Evolutionary conservation across 305 asterid genomes (phyloP), one percentile per base, ranked within the genome.

Genomic region (Rubia balearica): DNA sequence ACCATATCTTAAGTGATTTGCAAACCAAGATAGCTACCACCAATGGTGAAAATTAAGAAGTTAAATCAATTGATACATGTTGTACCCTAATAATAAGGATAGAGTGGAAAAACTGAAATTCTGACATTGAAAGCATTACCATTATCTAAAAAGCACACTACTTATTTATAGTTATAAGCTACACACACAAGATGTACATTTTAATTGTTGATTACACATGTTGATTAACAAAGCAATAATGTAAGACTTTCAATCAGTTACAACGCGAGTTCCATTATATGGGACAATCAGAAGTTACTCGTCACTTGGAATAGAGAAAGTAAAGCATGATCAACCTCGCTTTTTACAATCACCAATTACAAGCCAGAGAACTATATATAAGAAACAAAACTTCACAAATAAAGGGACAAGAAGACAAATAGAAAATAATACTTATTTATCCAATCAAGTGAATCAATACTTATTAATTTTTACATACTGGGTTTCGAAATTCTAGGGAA

Each of bases 1-100:
- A 70, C 43, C 41, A 68, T 70, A 65, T 53, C 62, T 57, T 7
- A 16, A 63, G 36, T 63, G 46, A 68, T 17, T 62, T 67, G 42
- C 17, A 67, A 2, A 33, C 17, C 22, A 8, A 12, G 46, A 38
- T 61, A 8, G 57, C 53, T 41, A 19, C 49, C 11, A 62, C 14
- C 11, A 62, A 17, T 65, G 51, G 21, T 62, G 64, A 13, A 65
- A 43, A 36, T 65, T 17, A 12, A 41, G 12, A 38, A n/a, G 7
- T 27, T 46, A 46, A 13, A 8, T 4, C 24, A 60, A 33, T 16
- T 5, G 38, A 9, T 14, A 33, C 48, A 61, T 41, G 61, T 21
- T 30, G 36, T 21, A 64, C 12, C 70, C 21, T 16, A 7, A 4
- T 22, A 14, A 38, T 36, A 8, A 33, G 2, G 10, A 14, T 8